Evolutionary conservation across 2,329 filamentous ascomycete species (phyloP), one percentile per base, ranked within the genome.

Genomic region (Diaporthe vexans): DNA sequence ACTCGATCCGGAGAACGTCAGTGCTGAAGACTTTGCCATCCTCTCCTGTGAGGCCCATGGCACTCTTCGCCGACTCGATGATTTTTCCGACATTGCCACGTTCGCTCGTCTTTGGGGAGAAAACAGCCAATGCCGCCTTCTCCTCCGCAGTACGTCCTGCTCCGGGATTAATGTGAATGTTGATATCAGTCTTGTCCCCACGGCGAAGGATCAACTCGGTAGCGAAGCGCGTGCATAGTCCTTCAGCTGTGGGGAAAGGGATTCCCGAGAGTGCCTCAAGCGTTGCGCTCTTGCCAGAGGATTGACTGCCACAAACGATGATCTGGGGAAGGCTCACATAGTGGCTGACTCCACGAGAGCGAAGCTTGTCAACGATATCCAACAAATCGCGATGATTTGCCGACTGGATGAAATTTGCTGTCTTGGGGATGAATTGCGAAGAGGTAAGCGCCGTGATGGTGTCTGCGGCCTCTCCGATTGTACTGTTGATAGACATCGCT

Each of bases 151-250:
- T 74, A 3, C 82, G 77, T 3, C 80, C 78, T 0, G 76, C 74
- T 17, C 83, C 83, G 0, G 85, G 83, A 11, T 78, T 77, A 59
- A 86, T 85, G 6, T 80, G 82, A 17, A 86, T 79, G 6, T 77
- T 81, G 21, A 88, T 82, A 1, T 79, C 79, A 0, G 80, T 73
- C 0, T 81, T 74, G 0, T 80, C 26, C 4, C 81, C 81, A 13
- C 86, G 85, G 24, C 90, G 87, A 5, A 93, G 84, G 17, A 91
- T 84, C 26, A 93, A 82, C 79, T 93, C 90, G 0, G 90, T 93
- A 0, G 91, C 87, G 75, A 93, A 93, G 0, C 89, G 85, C 0
- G 91, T 93, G 79, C 91, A 93, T 0, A 92, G 79, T 51, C 86
- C 88, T 71, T 89, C 88, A 33, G 90, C 89, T 11, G 85, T 83